Conservation (phyloP, 2,329 filamentous ascomycete species). For the Microdochium nivale region DNA sequence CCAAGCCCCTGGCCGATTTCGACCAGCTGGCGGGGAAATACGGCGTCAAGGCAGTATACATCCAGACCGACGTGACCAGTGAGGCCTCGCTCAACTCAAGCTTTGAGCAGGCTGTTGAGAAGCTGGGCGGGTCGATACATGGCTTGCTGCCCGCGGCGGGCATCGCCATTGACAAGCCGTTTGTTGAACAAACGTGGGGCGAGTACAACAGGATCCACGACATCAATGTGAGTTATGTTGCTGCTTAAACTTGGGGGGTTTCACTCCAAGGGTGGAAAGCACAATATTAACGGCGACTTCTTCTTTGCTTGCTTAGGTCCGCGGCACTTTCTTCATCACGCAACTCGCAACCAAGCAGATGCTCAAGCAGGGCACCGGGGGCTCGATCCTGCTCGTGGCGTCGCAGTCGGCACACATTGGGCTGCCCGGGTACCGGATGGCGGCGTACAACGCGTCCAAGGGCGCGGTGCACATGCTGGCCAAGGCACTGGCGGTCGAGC, state of each 20-base stretch:
- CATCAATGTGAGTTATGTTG: slow-evolving; percentile 25
- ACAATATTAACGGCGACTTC: background rate
- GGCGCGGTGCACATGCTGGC: slow-evolving; percentile 29
- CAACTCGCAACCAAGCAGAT: slow-evolving; percentile 30
- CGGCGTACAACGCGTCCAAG: slow-evolving; percentile 34
- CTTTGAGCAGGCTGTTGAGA: slow-evolving; percentile 10
- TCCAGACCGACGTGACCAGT: slow-evolving; percentile 10
- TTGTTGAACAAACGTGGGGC: slow-evolving; percentile 12
- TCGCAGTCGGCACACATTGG: slow-evolving; percentile 27
- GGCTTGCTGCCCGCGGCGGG: slow-evolving; percentile 17
- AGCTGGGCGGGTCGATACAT: slow-evolving; percentile 12
- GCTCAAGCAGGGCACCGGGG: slow-evolving; percentile 25
- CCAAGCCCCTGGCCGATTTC: slow-evolving; percentile 20
- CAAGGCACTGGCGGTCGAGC: slow-evolving; percentile 27
- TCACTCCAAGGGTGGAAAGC: too few species aligned
- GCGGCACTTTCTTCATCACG: slow-evolving; percentile 30
- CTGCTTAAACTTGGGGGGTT: too few species aligned
- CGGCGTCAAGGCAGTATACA: slow-evolving; percentile 1
- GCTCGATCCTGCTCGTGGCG: slow-evolving; percentile 29
- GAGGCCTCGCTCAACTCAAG: slow-evolving; percentile 7
- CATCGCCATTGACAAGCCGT: slow-evolving; percentile 17
- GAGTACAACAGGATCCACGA: slow-evolving; percentile 22
- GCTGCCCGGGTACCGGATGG: slow-evolving; percentile 25
- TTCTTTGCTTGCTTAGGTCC: slow-evolving; percentile 16
- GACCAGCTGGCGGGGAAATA: slow-evolving; percentile 6